Evolutionary conservation across 768 basidiomycete species (phyloP).

Genomic region (Suillus alpinus): DNA sequence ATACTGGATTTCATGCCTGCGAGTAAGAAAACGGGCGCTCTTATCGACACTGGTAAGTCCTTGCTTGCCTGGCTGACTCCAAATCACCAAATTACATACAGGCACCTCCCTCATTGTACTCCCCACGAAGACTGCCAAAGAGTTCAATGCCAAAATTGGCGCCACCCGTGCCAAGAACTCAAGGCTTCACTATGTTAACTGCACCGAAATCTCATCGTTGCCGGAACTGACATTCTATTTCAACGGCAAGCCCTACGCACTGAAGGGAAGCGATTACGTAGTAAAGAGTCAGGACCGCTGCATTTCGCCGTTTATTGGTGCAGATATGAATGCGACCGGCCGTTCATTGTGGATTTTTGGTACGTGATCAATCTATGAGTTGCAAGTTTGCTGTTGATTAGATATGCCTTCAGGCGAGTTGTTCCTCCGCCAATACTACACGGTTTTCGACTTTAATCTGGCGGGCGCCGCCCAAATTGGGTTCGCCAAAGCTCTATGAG

Average conservation of each 20-base stretch:
- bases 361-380: too few species aligned
- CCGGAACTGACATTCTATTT: conserved; percentile 87
- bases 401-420: too few species aligned
- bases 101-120: conserved; percentile 93
- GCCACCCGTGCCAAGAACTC: conserved; percentile 91
- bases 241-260: conserved; percentile 70
- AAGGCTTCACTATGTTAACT: conserved; percentile 77
- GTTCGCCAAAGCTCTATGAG: too few species aligned
- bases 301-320: too few species aligned
- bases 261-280: conserved; percentile 64
- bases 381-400: too few species aligned
- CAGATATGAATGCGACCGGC: too few species aligned
- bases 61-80: neutral
- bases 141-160: conserved; percentile 94
- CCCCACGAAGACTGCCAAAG: conserved; percentile 92
- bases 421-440: too few species aligned
- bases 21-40: conserved; percentile 82
- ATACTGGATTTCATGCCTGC: conserved; percentile 75
- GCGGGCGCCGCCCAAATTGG: too few species aligned
- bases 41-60: conserved; percentile 76
- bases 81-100: conserved; percentile 20
- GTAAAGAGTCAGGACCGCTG: too few species aligned
- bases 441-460: too few species aligned
- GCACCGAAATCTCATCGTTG: conserved; percentile 73
- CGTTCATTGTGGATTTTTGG: too few species aligned